A percentile compares a stretch with the other conserved stretches of the same genome.
These are phyloP conservation scores for Calonectria multiphialidica DNA, from an alignment of 2,329 filamentous ascomycete species.

Conservation along the genomic window DNA sequence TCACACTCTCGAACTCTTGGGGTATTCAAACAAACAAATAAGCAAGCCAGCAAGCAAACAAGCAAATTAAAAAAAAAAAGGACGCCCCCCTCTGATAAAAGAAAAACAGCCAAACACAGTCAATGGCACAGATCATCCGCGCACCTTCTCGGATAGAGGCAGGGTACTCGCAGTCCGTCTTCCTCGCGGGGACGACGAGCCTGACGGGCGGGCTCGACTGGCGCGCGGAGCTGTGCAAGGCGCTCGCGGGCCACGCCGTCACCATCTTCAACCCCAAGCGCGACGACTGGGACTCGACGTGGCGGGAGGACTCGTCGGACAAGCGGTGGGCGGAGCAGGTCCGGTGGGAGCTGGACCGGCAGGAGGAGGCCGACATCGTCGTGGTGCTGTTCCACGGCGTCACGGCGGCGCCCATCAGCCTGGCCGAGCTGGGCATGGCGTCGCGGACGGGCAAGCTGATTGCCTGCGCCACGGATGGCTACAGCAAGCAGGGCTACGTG, in stretches of 20 bases:
- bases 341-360: slow-evolving; percentile 71
- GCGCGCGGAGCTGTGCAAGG: slow-evolving; percentile 58
- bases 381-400: slow-evolving; percentile 67
- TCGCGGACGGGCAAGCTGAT: slow-evolving; percentile 59
- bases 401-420: slow-evolving; percentile 67
- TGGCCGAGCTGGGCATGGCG: slow-evolving; percentile 71
- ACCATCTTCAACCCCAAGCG: slow-evolving; percentile 70
- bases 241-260: slow-evolving; percentile 59
- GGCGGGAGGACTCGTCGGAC: slow-evolving; percentile 62
- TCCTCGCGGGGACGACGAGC: slow-evolving; percentile 70
- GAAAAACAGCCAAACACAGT: background rate
- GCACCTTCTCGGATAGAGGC: slow-evolving; percentile 1
- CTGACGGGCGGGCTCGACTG: slow-evolving; percentile 58
- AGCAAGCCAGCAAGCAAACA: background rate
- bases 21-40: background rate
- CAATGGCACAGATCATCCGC: slow-evolving; percentile 15
- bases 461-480: slow-evolving; percentile 65
- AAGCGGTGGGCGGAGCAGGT: slow-evolving; percentile 65
- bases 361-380: slow-evolving; percentile 65
- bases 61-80: no score
- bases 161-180: slow-evolving; percentile 53
- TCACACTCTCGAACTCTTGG: background rate
- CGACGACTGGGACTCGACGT: slow-evolving; percentile 66
- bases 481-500: slow-evolving; percentile 72
- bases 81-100: background rate